Evolutionary conservation across 257 asterid genomes (phyloP), one percentile per base, ranked within the genome.

Genomic region (Ehretia macrophylla): DNA sequence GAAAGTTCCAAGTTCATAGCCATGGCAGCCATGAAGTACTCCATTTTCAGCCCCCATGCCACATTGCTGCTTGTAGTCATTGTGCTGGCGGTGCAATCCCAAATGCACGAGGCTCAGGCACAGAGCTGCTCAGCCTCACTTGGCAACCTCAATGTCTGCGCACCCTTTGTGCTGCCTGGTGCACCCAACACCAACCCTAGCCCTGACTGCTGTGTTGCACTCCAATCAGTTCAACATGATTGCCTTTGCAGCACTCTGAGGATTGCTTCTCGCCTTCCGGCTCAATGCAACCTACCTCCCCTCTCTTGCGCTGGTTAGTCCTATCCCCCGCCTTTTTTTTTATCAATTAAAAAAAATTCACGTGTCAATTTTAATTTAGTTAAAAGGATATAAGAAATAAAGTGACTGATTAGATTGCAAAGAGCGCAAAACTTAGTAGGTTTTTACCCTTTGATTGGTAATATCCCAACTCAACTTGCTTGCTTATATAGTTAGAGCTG

Each of bases 231-330:
- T 45, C 66, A 64, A 39, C 71, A 47, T 16, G 79, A 66, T 11
- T 77, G 82, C 59, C 51, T 77, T 13, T 83, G 90, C 68, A 73
- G 16, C 77, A 72, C 84, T 27, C 3, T 80, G 12, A 56, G 73
- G 51, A 73, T 80, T 48, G 80, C 81, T 14, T 39, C 78, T 18
- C 86, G 66, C 13, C 70, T 83, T 46, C 86, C 90, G 0, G 13
- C 84, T 17, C 81, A 47, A 19, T 83, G 90, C 87, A 80, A 77
- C 74, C 78, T 83, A 73, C 77, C 86, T 44, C 52, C 81, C 51
- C 57, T 83, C 77, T 14, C 65, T 38, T 78, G 83, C 21, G 32
- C 55, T 47, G 67, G 70, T 71, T n/a, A 50, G 48, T 63, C 11
- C 2, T n/a, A n/a, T n/a, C n/a, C n/a, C n/a, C n/a, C 45, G 13